Base-by-base conservation (phyloP, 2,329 filamentous ascomycete species). In the Clarireedia homoeocarpa region DNA sequence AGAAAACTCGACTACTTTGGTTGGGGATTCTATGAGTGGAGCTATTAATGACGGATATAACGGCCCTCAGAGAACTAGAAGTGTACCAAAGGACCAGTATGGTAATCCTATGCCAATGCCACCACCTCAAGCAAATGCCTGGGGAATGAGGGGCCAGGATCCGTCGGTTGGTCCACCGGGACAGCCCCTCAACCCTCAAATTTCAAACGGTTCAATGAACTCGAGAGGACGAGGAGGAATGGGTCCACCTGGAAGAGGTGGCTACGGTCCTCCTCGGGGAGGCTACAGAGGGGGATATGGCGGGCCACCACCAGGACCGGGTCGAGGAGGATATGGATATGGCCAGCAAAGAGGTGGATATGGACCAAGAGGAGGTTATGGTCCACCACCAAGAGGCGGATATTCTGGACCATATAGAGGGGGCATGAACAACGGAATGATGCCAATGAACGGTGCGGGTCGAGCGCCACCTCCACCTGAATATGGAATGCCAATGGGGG, bases 41-140 rank as follows among this genome's bases (percentile, higher is more conserved):
- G 30, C 30, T 34, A 55, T 49, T 15, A 58, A 45, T 42, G 59
- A 61, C 34, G 56, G 51, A 58, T 64, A 62, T 55, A 62, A 61
- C 38, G 53, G 36, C 48, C 58, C 59, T 24, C 56, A 59, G 39
- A 58, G 56, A 26, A 57, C 48, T 48, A 60, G 62, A 30, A 67
- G 69, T 47, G 70, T 70, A 27, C 73, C 71, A 27, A 69, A 75
- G 58, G 86, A 90, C 61, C 82, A 83, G 59, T 89, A 86, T 61
- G 85, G 84, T 45, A 87, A 86, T 65, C 72, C 75, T 9, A 71
- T 79, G 24, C 73, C 75, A 9, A 71, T 79, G 27, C 60, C 63
- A 39, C 42, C 55, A 38, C 57, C 59, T 49, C 59, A 61, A 47
- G 58, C 56, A 55, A 63, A 59, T 44, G 36, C 58, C 23, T 65